Base-by-base conservation (phyloP, 345 rosid species). In the Gossypium thurberi region DNA sequence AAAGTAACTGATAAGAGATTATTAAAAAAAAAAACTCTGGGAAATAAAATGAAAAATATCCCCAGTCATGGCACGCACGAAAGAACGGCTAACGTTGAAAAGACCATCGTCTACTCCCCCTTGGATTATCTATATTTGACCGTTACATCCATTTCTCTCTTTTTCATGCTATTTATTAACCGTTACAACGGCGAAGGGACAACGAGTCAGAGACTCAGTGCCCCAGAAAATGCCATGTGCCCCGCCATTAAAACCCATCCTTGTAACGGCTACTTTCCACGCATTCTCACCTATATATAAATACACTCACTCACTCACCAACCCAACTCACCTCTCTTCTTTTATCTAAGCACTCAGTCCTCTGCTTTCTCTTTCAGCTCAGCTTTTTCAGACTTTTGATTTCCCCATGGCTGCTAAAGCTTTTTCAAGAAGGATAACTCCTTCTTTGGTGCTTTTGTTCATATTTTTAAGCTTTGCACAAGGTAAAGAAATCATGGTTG, bases 231-330 rank as follows among this genome's bases (percentile, higher is more conserved):
- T 47, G 11, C 65, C 65, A 65, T 47, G 44, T 71, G 73, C 73
- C 15, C 57, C 53, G 55, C 9, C 55, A 3, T 23, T 14, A 62
- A 44, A 62, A 59, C 3, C 12, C 56, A 26, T 40, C 42, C 10
- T 43, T 10, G 69, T 64, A 85, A 85, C 87, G 89, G 85, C 82
- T 85, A 85, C 68, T 80, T 85, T 73, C 74, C 47, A 52, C 62
- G 2, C 10, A 52, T 26, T 20, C 46, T n/a, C 9, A 21, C 53
- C 28, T 6, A 53, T n/a, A 5, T 78, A 76, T 80, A 77, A 42
- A 80, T 43, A 21, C 46, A 21, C 43, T 2, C 50, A 62, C 14
- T 25, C 72, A 51, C 1, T 11, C 20, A 17, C 59, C 5, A 33
- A 13, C 40, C 10, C 17, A 65, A 7, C 42, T 47, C 71, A 3